Evolutionary conservation across 257 asterid species (phyloP), one percentile per base, ranked within the genome.

Genomic region (Solanum piurae): DNA sequence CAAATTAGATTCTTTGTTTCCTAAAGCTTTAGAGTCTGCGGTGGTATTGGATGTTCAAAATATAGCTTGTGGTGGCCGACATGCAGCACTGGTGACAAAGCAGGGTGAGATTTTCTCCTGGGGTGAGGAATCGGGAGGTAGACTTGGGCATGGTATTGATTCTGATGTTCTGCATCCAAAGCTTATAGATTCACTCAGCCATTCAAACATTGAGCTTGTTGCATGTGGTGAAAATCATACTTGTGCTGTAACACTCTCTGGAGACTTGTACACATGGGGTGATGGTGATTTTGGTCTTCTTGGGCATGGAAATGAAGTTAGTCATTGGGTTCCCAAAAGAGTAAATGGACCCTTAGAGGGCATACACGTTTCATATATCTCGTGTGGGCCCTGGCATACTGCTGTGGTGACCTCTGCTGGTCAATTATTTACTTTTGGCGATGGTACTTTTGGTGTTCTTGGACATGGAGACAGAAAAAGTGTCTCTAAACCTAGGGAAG

Each of bases 371-470:
- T 95, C 98, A 76, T 93, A 93, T 21, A 93, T 96, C 89, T 91
- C 98, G 14, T 96, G 99, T 90, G 99, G 99, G 75, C 98, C 99
- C 77, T 96, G 99, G 99, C 97, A 96, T 91, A 96, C 98, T 88
- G 98, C 99, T 89, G 94, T 95, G 49, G 98, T 96, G 90, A 93
- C 99, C 86, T 96, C 98, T 86, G 94, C 99, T 40, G 99, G 99
- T 85, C 98, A 95, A 88, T 88, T 96, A 93, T 95, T 94, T 89
- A 96, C 99, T 89, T 96, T 93, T 87, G 99, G 99, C 44, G 97
- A 95, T 89, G 99, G 98, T 90, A 96, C 99, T 82, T 96, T 96
- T 90, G 99, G 98, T 36, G 99, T 91, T 93, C 98, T 96, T 89
- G 99, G 99, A 62, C 99, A 96, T 88, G 99, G 99, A 69, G 96